phyloP scores from a whole-genome alignment of 2,329 filamentous ascomycete genomes.

The Dothistroma pini region DNA sequence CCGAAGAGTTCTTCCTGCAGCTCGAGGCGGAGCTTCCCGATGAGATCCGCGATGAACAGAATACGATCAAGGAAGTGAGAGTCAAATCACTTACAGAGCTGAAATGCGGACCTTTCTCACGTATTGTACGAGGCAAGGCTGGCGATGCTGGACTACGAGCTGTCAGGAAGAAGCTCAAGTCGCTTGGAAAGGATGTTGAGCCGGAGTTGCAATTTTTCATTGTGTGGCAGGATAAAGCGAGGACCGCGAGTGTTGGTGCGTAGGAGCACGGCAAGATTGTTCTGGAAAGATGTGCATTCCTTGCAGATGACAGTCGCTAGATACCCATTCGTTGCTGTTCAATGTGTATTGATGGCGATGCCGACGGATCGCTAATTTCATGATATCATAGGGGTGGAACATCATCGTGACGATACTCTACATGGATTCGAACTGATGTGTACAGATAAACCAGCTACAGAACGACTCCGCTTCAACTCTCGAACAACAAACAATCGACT shows the following conservation, averaged over 20 bases:
- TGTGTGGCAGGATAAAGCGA: conserved; percentile 9
- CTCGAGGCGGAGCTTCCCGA: conserved; percentile 13
- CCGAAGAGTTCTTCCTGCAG: conserved; percentile 9
- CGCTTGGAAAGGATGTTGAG: conserved; percentile 4
- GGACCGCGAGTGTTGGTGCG: neutral
- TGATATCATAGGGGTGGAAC: no score
- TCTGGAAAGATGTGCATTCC: neutral
- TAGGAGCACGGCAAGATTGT: neutral
- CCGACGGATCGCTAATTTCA: no score
- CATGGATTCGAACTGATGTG: no score
- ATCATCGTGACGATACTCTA: no score
- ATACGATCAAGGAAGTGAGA: conserved; percentile 9
- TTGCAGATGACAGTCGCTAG: neutral
- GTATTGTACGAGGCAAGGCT: conserved; percentile 9
- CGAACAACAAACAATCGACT: no score
- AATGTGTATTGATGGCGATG: no score
- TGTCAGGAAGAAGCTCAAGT: conserved; percentile 11
- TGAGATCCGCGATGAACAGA: conserved; percentile 5
- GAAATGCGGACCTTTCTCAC: conserved; percentile 3
- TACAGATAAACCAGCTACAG: no score
- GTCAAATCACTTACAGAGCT: conserved; percentile 6
- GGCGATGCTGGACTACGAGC: conserved; percentile 4
- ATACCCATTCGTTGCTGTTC: neutral
- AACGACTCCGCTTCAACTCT: no score
- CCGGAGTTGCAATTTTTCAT: conserved; percentile 12